A percentile compares a stretch with the other conserved stretches of the same genome.
phyloP scores from a whole-genome alignment of 2,329 filamentous ascomycete genomes.

The Microcyclosporella mali region DNA sequence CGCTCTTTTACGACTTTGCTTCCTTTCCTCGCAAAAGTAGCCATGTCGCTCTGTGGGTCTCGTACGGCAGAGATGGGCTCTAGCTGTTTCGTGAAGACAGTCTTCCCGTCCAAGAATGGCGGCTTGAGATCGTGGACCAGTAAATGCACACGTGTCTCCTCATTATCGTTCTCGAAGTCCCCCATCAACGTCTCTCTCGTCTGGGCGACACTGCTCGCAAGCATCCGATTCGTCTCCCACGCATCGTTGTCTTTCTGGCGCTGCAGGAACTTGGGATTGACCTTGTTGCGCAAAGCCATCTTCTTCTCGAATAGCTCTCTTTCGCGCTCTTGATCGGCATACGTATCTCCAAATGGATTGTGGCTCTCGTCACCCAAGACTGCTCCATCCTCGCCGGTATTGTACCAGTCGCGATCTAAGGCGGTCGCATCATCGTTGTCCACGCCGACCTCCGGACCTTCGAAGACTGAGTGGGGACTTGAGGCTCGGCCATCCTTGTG shows the following conservation, averaged over 20 bases:
- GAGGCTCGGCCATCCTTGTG: constrained; percentile 4
- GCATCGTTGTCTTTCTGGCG: constrained; percentile 93
- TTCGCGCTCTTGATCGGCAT: constrained; percentile 71
- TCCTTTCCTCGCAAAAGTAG: constrained; percentile 91
- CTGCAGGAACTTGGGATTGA: constrained; percentile 67
- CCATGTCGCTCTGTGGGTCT: constrained; percentile 97
- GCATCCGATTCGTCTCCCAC: constrained; percentile 98
- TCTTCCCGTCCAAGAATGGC: constrained; percentile 90
- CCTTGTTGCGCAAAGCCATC: constrained; percentile 38
- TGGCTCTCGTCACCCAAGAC: constrained; percentile 87
- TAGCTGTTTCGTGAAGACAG: constrained; percentile 93
- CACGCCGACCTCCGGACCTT: constrained; percentile 54
- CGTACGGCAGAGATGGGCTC: constrained; percentile 90
- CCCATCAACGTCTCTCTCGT: constrained; percentile 64
- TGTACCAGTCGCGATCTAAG: constrained; percentile 89
- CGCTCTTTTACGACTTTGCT: constrained; percentile 88
- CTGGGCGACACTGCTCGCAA: constrained; percentile 92
- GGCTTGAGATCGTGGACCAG: constrained; percentile 90
- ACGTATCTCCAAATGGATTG: constrained; percentile 77
- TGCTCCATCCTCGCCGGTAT: constrained; percentile 73
- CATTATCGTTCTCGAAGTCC: constrained; percentile 77
- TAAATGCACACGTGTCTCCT: constrained; percentile 80
- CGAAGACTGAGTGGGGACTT: constrained; percentile 50
- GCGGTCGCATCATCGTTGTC: constrained; percentile 65
- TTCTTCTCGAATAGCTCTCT: constrained; percentile 73